A percentile compares a stretch with the other conserved stretches of the same genome.
phyloP scores from a whole-genome alignment of 164 flowering plant genomes.

The Annona cherimola region DNA sequence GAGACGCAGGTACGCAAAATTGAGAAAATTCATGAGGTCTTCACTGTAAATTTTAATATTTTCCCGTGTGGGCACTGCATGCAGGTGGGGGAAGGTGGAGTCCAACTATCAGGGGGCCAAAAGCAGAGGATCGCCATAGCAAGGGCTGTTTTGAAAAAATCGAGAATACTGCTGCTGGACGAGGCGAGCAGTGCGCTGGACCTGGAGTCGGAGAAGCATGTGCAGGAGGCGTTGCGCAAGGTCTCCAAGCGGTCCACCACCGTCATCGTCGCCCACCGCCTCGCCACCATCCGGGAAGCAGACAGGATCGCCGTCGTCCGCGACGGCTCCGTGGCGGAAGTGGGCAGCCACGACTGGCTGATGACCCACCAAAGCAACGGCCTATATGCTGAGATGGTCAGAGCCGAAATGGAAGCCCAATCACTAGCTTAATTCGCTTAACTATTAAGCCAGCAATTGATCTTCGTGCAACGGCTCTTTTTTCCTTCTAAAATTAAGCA shows the following conservation, averaged over 20 bases:
- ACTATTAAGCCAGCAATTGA: neutral
- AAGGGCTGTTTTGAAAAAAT: constrained; percentile 57
- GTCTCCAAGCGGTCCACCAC: constrained; percentile 47
- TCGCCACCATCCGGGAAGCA: constrained; percentile 64
- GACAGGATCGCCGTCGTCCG: constrained; percentile 47
- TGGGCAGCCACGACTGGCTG: constrained; percentile 59
- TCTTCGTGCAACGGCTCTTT: neutral
- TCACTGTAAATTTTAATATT: neutral
- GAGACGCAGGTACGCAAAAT: constrained; percentile 39
- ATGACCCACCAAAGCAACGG: constrained; percentile 48
- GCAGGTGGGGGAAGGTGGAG: constrained; percentile 77
- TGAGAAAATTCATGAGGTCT: neutral
- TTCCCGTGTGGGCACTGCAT: neutral
- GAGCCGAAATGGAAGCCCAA: constrained; percentile 54
- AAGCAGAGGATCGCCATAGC: constrained; percentile 76
- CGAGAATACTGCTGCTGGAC: constrained; percentile 54
- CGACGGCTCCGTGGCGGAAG: constrained; percentile 47
- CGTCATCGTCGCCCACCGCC: constrained; percentile 63
- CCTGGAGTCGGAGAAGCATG: constrained; percentile 67
- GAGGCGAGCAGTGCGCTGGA: constrained; percentile 83
- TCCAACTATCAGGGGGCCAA: constrained; percentile 70
- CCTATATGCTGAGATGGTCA: constrained; percentile 49
- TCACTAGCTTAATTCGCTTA: constrained; percentile 36
- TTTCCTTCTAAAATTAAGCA: neutral
- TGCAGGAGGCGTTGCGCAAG: constrained; percentile 55